Evolutionary conservation across 352 stramenopile genomes (phyloP).

Genomic region (Halophytophthora batemanensis): DNA sequence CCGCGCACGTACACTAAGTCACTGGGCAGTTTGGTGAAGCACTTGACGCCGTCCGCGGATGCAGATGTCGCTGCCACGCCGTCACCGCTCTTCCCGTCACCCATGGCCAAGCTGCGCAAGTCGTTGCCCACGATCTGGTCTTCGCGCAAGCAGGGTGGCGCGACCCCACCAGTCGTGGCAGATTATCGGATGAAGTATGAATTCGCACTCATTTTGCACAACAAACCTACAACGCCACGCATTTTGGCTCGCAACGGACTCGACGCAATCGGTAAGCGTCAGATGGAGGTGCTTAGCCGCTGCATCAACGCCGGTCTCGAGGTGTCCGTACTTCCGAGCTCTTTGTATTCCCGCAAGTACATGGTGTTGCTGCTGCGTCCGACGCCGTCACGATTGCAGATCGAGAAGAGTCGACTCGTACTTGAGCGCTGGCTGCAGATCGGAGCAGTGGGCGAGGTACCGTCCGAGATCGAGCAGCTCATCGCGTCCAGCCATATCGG

Average conservation of each 20-base stretch:
- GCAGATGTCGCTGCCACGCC: slow-evolving; percentile 14
- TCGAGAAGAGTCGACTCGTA: slow-evolving; percentile 76
- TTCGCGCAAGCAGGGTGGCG: slow-evolving; percentile 45
- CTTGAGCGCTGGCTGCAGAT: slow-evolving; percentile 86
- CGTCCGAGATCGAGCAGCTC: slow-evolving; percentile 83
- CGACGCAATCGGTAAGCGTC: slow-evolving; percentile 65
- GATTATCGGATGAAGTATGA: slow-evolving; percentile 82
- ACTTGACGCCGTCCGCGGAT: slow-evolving; percentile 52
- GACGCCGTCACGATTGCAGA: slow-evolving; percentile 59
- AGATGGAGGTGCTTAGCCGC: slow-evolving; percentile 71
- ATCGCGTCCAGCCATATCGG: slow-evolving; percentile 78
- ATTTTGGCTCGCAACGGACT: slow-evolving; percentile 74
- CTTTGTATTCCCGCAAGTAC: slow-evolving; percentile 80
- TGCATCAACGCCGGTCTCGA: slow-evolving; percentile 77
- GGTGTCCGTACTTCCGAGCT: slow-evolving; percentile 76
- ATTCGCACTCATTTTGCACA: slow-evolving; percentile 81
- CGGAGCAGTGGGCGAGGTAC: slow-evolving; percentile 79
- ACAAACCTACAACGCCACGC: slow-evolving; percentile 73
- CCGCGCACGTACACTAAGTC: slow-evolving; percentile 78
- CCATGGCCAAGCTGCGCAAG: slow-evolving; percentile 38
- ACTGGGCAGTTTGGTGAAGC: slow-evolving; percentile 74
- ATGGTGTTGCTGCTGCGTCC: slow-evolving; percentile 70
- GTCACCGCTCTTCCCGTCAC: slow-evolving; percentile 42
- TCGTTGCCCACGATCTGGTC: slow-evolving; percentile 69
- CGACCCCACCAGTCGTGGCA: slow-evolving; percentile 22